These are phyloP conservation scores for Jatropha podagrica DNA, from an alignment of 441 rosid species.

Conservation along the genomic window DNA sequence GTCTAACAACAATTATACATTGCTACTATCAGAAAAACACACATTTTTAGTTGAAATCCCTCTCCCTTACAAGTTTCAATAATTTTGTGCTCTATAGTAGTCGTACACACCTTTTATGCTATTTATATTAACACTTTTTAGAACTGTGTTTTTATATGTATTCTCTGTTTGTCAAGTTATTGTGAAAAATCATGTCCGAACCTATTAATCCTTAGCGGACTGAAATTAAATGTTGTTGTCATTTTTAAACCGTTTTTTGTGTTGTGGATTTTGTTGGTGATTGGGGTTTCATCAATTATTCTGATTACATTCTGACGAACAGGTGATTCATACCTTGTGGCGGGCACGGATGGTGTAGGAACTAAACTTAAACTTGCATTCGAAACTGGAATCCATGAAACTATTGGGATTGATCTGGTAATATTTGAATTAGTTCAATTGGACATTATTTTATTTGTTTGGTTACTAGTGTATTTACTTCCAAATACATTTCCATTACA, in stretches of 20 bases:
- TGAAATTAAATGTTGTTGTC: not conserved
- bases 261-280: not conserved
- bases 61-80: not conserved
- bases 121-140: not conserved
- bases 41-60: not conserved
- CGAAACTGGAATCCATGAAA: conserved; percentile 83
- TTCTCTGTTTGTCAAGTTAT: not conserved
- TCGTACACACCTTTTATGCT: not conserved
- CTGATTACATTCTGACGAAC: conserved; percentile 17
- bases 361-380: conserved; percentile 94
- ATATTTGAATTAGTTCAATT: conserved; percentile 5
- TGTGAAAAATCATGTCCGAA: not conserved
- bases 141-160: not conserved
- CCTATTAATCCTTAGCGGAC: not conserved
- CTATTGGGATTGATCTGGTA: conserved; percentile 94
- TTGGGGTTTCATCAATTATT: not conserved
- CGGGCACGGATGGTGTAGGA: conserved; percentile 98
- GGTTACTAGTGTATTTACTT: not conserved
- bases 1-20: not conserved
- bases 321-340: conserved; percentile 91
- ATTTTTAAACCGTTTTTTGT: not conserved
- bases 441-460: conserved; percentile 7
- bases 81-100: not conserved
- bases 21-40: not conserved
- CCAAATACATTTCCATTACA: conserved; percentile 24